These are phyloP conservation scores for Pythium phragmiticola DNA, from an alignment of 352 stramenopile genomes.

Conservation along the genomic window DNA sequence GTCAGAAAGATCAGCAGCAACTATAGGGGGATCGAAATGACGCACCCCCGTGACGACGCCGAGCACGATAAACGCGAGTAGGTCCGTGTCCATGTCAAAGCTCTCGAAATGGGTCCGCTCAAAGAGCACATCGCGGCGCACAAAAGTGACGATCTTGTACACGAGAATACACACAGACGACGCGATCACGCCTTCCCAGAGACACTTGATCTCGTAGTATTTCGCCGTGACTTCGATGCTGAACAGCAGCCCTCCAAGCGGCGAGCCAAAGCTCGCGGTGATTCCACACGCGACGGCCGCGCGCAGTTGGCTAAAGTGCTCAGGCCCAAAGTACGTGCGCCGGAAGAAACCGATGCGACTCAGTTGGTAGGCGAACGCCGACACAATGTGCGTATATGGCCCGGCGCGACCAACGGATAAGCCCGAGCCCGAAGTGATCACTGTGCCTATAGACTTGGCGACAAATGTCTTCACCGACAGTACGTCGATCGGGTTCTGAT, in stretches of 20 bases:
- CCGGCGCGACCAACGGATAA: conserved; percentile 68
- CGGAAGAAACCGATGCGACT: conserved; percentile 66
- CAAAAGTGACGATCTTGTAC: conserved; percentile 74
- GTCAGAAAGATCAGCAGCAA: background rate
- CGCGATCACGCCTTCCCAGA: conserved; percentile 83
- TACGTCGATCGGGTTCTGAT: conserved; percentile 66
- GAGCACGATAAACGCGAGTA: conserved; percentile 70
- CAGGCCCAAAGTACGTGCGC: conserved; percentile 57
- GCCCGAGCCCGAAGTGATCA: conserved; percentile 60
- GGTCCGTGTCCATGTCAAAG: conserved; percentile 79
- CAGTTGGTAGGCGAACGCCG: conserved; percentile 73
- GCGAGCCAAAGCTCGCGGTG: conserved; percentile 79
- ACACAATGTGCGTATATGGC: conserved; percentile 75
- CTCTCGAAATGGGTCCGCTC: conserved; percentile 72
- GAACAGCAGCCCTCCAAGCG: conserved; percentile 75
- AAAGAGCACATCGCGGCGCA: conserved; percentile 73
- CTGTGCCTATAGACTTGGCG: conserved; percentile 64
- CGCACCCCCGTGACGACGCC: conserved; percentile 67
- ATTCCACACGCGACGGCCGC: conserved; percentile 71
- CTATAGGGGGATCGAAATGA: background rate
- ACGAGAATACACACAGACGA: conserved; percentile 78
- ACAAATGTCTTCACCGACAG: conserved; percentile 66
- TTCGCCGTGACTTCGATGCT: conserved; percentile 85
- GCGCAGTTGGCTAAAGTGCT: conserved; percentile 72
- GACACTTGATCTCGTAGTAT: conserved; percentile 84